Percentiles rank a stretch among this genome's conserved stretches.
Evolutionary conservation across 1,139 yeast genomes (phyloP).

Genomic region (Blastobotrys ciferrii): DNA sequence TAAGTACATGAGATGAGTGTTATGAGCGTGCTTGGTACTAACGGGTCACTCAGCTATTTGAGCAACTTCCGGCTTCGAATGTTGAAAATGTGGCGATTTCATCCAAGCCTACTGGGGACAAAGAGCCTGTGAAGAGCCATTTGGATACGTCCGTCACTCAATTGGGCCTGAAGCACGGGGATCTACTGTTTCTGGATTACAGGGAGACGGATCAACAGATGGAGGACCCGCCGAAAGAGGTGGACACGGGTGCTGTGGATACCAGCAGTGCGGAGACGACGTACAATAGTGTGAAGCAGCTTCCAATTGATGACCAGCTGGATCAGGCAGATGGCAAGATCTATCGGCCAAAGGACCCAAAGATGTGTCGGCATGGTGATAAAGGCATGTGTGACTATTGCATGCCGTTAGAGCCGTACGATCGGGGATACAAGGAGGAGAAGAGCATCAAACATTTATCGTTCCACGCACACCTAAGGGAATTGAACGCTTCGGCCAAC

Average conservation of each 20-base stretch:
- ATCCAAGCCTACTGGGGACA: slow-evolving; percentile 49
- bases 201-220: slow-evolving; percentile 27
- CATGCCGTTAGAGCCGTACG: slow-evolving; percentile 95
- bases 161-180: slow-evolving; percentile 77
- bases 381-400: slow-evolving; percentile 98
- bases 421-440: slow-evolving; percentile 67
- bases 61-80: slow-evolving; percentile 28
- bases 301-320: slow-evolving; percentile 64
- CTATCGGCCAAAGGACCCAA: slow-evolving; percentile 52
- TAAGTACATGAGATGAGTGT: slow-evolving; percentile 26
- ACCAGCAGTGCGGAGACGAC: slow-evolving; percentile 15
- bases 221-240: not conserved
- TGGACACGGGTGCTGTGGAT: not conserved
- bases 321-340: slow-evolving; percentile 74
- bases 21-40: slow-evolving; percentile 1
- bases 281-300: slow-evolving; percentile 32
- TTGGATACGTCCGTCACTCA: slow-evolving; percentile 48
- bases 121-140: slow-evolving; percentile 46
- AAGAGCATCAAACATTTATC: slow-evolving; percentile 85
- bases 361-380: slow-evolving; percentile 81
- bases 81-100: slow-evolving; percentile 28
- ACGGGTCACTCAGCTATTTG: slow-evolving; percentile 20
- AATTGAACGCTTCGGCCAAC: slow-evolving; percentile 67
- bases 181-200: slow-evolving; percentile 63
- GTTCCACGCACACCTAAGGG: slow-evolving; percentile 77